Conservation (phyloP, 768 basidiomycete genomes). For the Collybia mongolica region DNA sequence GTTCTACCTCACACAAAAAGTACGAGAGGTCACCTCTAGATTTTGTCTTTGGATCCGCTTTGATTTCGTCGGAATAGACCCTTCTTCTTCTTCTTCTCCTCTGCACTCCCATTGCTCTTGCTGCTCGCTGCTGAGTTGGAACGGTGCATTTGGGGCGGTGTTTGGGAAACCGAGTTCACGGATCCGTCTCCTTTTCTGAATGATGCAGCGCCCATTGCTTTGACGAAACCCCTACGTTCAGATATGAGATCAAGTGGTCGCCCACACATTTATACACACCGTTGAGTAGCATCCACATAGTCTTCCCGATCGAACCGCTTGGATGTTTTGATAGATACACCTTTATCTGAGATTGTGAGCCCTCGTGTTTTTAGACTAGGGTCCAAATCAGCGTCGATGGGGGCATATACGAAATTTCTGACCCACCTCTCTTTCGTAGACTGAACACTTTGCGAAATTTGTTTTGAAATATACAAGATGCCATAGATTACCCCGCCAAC, state of each 20-base stretch:
- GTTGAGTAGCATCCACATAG: constrained; percentile 73
- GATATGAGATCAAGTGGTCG: neutral
- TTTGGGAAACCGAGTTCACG: neutral
- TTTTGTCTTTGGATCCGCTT: constrained; percentile 2
- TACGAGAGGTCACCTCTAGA: neutral
- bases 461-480: constrained; percentile 32
- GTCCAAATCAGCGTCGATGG: neutral
- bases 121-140: constrained; percentile 1
- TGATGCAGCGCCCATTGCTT: constrained; percentile 46
- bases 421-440: constrained; percentile 57
- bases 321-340: constrained; percentile 65
- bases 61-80: neutral
- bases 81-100: constrained; percentile 3
- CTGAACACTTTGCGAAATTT: constrained; percentile 40
- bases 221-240: constrained; percentile 47
- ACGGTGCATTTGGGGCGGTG: neutral
- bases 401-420: neutral
- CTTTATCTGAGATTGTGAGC: constrained; percentile 53
- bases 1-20: too few relatives aligned
- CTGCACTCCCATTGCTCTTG: neutral
- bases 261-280: constrained; percentile 36
- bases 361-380: constrained; percentile 57
- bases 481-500: constrained; percentile 46
- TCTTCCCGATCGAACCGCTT: constrained; percentile 58
- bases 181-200: constrained; percentile 28